phyloP scores from a whole-genome alignment of 306 rosid genomes.

The Dalbergia cultrata region DNA sequence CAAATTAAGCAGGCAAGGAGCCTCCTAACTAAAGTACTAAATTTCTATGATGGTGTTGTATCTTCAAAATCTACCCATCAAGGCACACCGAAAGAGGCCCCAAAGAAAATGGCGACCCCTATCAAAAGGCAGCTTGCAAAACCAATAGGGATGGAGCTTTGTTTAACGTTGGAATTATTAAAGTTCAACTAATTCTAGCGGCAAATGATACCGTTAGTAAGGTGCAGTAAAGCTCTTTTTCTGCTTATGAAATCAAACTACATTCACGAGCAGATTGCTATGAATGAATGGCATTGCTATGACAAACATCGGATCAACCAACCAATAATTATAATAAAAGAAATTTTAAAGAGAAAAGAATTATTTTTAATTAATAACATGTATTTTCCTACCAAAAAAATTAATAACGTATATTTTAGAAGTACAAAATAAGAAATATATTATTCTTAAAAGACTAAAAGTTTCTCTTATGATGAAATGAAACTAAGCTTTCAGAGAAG shows the following conservation, averaged over 20 bases:
- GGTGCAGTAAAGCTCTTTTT: not conserved
- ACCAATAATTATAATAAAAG: not conserved
- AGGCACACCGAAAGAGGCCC: not conserved
- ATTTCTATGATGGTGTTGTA: not conserved
- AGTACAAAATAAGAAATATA: not conserved
- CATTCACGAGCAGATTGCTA: too few relatives aligned
- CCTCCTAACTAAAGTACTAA: not conserved
- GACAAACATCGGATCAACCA: too few relatives aligned
- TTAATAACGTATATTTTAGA: too few relatives aligned
- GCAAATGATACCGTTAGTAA: not conserved
- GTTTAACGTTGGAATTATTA: not conserved
- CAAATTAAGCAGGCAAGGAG: not conserved
- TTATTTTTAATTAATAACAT: too few relatives aligned
- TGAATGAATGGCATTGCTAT: too few relatives aligned
- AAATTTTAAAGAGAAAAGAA: not conserved
- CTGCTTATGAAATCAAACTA: too few relatives aligned
- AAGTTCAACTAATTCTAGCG: not conserved
- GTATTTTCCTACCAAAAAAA: too few relatives aligned
- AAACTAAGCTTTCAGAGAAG: slow-evolving; percentile 24
- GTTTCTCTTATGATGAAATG: not conserved
- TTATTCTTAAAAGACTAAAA: not conserved
- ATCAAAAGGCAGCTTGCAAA: not conserved
- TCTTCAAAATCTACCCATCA: not conserved
- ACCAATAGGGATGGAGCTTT: not conserved
- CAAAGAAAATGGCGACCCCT: not conserved